These are phyloP conservation scores for Ganoderma sinense DNA, from an alignment of 1,284 basidiomycete species.

Conservation along the genomic window DNA sequence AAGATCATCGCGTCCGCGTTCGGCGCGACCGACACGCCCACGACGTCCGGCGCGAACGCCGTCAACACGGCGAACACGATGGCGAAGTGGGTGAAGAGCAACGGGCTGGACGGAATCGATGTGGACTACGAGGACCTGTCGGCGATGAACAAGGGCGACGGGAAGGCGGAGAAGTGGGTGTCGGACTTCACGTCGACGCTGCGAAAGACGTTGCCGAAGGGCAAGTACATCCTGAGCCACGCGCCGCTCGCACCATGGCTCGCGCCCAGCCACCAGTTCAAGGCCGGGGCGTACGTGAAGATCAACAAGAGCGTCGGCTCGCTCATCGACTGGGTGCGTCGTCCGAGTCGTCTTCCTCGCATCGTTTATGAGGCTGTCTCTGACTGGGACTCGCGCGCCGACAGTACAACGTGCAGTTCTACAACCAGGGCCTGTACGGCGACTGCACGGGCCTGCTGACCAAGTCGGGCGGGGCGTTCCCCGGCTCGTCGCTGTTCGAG, in stretches of 20 bases:
- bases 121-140: constrained; percentile 64
- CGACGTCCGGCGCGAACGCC: constrained; percentile 50
- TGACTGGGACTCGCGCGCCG: neutral
- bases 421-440: constrained; percentile 56
- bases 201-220: constrained; percentile 41
- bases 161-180: constrained; percentile 49
- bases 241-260: constrained; percentile 64
- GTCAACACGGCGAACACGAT: constrained; percentile 51
- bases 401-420: constrained; percentile 65
- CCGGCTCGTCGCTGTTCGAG: constrained; percentile 55
- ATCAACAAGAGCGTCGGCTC: constrained; percentile 62
- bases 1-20: constrained; percentile 56
- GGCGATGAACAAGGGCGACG: constrained; percentile 49
- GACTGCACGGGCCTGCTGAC: constrained; percentile 61
- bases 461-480: constrained; percentile 23
- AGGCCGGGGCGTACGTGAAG: constrained; percentile 67
- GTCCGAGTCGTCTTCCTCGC: too few relatives aligned
- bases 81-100: constrained; percentile 45
- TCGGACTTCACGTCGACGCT: constrained; percentile 46
- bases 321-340: constrained; percentile 46
- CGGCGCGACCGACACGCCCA: constrained; percentile 59
- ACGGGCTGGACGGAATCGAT: constrained; percentile 60
- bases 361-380: too few relatives aligned
- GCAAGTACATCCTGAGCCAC: constrained; percentile 45
- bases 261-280: constrained; percentile 51